Conservation (phyloP, 108 stramenopile genomes). For the Cyclostephanos invisitatus region DNA sequence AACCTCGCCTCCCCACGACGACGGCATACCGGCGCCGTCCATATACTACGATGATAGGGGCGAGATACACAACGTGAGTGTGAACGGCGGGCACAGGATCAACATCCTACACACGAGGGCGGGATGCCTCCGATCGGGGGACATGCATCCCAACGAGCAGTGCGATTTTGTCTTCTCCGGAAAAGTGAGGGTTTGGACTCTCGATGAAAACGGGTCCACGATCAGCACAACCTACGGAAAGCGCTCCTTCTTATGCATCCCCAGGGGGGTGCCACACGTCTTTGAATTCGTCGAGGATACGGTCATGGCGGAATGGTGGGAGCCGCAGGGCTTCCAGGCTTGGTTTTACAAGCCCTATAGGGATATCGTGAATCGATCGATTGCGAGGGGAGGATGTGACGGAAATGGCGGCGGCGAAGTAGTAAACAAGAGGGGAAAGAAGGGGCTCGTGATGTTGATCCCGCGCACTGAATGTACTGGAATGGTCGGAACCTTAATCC, state of each 20-base stretch:
- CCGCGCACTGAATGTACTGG: background rate
- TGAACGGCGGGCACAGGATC: constrained; percentile 45
- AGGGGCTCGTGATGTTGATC: constrained; percentile 16
- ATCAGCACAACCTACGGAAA: constrained; percentile 28
- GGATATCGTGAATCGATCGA: constrained; percentile 45
- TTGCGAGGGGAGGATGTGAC: background rate
- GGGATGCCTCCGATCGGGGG: constrained; percentile 57
- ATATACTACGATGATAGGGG: constrained; percentile 56
- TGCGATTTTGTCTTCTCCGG: constrained; percentile 55
- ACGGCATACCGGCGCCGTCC: constrained; percentile 30
- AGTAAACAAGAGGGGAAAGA: background rate
- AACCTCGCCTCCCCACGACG: background rate
- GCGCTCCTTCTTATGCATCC: constrained; percentile 41
- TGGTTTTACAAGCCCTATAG: constrained; percentile 66
- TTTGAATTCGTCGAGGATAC: constrained; percentile 66
- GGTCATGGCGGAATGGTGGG: constrained; percentile 59
- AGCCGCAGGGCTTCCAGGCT: constrained; percentile 37
- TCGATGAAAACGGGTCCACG: constrained; percentile 36
- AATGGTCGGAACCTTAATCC: background rate
- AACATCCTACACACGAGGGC: constrained; percentile 53
- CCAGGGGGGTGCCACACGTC: constrained; percentile 52
- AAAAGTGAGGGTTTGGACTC: constrained; percentile 62
- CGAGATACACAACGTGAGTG: constrained; percentile 54
- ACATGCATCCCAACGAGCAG: constrained; percentile 52
- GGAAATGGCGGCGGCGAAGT: background rate